Percentiles rank a stretch among this genome's conserved stretches.
Conservation (phyloP, 768 basidiomycete genomes). For the Lentinula aciculospora region DNA sequence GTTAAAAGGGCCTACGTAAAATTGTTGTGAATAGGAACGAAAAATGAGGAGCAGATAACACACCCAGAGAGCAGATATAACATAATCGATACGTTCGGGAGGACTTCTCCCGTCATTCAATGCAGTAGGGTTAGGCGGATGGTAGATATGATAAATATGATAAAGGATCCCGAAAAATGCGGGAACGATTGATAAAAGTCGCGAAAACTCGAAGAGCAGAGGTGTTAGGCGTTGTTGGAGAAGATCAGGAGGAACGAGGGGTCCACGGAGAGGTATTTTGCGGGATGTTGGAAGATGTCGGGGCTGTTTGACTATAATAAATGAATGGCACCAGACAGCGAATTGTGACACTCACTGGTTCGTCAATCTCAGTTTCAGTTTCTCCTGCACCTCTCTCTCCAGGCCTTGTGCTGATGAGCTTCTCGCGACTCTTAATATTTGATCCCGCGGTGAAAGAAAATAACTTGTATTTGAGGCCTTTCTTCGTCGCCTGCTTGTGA, state of each 20-base stretch:
- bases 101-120: constrained; percentile 20
- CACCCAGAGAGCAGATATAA: constrained; percentile 72
- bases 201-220: constrained; percentile 64
- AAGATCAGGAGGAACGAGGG: constrained; percentile 42
- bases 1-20: constrained; percentile 70
- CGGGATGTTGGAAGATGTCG: constrained; percentile 68
- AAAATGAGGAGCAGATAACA: constrained; percentile 13
- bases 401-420: constrained; percentile 5
- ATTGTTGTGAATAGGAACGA: constrained; percentile 1
- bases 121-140: constrained; percentile 30
- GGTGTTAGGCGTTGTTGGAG: constrained; percentile 44
- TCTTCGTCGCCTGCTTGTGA: not conserved
- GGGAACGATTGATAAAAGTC: constrained; percentile 68
- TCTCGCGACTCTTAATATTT: not conserved
- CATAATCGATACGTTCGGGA: constrained; percentile 57
- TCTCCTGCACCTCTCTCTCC: constrained; percentile 8
- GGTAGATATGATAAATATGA: constrained; percentile 50
- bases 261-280: constrained; percentile 42
- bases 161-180: constrained; percentile 61
- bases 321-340: not conserved
- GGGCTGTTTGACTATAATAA: constrained; percentile 31
- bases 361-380: constrained; percentile 6
- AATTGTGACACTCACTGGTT: not conserved
- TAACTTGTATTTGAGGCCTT: not conserved
- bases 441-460: not conserved